Base-by-base conservation (phyloP, 192 early-diverging fungal species). In the Umbelopsis ramanniana region DNA sequence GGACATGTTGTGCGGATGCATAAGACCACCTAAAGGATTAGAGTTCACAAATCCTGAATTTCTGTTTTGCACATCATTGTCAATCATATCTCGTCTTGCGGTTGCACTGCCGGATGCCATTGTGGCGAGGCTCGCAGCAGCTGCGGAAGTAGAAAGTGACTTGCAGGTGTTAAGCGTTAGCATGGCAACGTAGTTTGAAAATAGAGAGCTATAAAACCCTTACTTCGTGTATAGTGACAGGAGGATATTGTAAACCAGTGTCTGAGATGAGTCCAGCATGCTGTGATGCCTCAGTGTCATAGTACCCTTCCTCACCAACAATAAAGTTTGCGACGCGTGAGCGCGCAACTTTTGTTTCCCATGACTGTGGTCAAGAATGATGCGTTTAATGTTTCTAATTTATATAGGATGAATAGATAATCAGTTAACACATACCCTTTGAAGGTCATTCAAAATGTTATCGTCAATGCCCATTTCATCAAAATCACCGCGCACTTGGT, bases 401-500 rank as follows among this genome's bases (percentile, higher is more conserved):
- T 37, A 12, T 12, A 37, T 17, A 12, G 0, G 29, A 37, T 3
- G 14, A 8, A n/a, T 35, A n/a, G 12, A 17, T 3, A 17, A 17
- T 17, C 7, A n/a, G n/a, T 37, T 12, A 43, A 43, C 40, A 19
- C 12, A 26, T 37, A 63, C 57, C 19, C 57, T 29, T 74, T 94
- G 90, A 69, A 99, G 84, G 71, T 97, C 95, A 38, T 88, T 85
- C 37, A 99, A 84, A 23, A 96, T 90, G 26, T 90, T 84, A 33
- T 94, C 93, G 67, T 96, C 92, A 23, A 97, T 87, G 37, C 97
- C 97, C 80, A 93, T 88, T 69, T 93, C 90, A 48, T 93, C 92
- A 88, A 97, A 99, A 46, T 96, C 92, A 15, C 85, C 83, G 46
- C 89, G 88, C 26, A 95, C 90, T 74, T 96, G 92, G 66, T 89